A percentile compares a stretch with the other conserved stretches of the same genome.
Conservation (phyloP, 2,329 filamentous ascomycete species). For the Neodidymelliopsis sp. region DNA sequence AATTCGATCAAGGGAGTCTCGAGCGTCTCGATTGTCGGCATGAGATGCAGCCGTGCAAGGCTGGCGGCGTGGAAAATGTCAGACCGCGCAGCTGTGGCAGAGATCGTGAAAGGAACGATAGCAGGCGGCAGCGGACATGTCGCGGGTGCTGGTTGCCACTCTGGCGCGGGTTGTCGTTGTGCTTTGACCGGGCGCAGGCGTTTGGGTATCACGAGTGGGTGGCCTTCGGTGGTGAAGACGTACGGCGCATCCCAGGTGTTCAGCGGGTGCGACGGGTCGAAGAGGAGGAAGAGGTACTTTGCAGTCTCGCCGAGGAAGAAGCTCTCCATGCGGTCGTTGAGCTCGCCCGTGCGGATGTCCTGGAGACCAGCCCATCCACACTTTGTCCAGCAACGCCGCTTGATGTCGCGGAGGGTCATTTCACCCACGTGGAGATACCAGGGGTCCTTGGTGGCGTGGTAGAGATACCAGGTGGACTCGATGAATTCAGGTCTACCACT, state of each 20-base stretch:
- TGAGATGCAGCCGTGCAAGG: conserved; percentile 80
- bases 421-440: conserved; percentile 97
- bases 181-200: conserved; percentile 36
- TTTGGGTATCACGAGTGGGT: conserved; percentile 83
- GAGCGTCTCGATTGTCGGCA: conserved; percentile 65
- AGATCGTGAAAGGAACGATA: conserved; percentile 73
- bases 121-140: conserved; percentile 72
- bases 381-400: conserved; percentile 83
- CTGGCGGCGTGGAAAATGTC: conserved; percentile 91
- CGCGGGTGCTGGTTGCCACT: conserved; percentile 49
- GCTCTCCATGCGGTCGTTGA: conserved; percentile 96
- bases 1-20: conserved; percentile 65
- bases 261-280: conserved; percentile 83
- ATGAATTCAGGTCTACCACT: conserved; percentile 95
- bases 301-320: conserved; percentile 97
- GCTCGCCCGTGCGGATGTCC: conserved; percentile 71
- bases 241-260: conserved; percentile 86
- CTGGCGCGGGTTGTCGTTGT: conserved; percentile 2
- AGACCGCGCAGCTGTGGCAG: conserved; percentile 76
- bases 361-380: conserved; percentile 91
- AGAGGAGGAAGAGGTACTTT: conserved; percentile 94
- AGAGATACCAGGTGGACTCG: conserved; percentile 96
- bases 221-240: conserved; percentile 96
- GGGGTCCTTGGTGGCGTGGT: conserved; percentile 88
- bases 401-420: conserved; percentile 91